Conservation (phyloP, 345 rosid genomes). For the Eucalyptus albens region DNA sequence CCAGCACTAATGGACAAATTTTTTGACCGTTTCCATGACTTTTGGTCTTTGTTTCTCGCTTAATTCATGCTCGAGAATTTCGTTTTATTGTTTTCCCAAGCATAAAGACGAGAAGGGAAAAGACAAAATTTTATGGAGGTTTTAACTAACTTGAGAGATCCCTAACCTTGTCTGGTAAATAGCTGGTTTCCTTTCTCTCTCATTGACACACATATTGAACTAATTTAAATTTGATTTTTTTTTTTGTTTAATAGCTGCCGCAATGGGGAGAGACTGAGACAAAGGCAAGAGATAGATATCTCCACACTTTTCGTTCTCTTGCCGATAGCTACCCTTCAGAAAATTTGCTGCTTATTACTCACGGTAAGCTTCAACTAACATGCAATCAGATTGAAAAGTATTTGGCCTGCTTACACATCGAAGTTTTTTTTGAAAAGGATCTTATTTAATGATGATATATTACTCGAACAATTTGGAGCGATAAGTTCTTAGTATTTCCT, state of each 20-base stretch:
- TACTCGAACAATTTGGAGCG: background rate
- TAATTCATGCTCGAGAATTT: too few relatives aligned
- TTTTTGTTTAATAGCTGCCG: conserved; percentile 33
- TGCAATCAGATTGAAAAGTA: background rate
- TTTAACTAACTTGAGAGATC: too few relatives aligned
- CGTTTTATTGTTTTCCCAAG: too few relatives aligned
- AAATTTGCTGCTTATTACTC: conserved; percentile 75
- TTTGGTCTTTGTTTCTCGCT: too few relatives aligned
- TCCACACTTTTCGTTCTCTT: conserved; percentile 35
- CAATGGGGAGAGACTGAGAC: conserved; percentile 49
- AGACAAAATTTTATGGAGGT: too few relatives aligned
- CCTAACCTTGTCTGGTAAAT: too few relatives aligned
- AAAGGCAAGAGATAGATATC: conserved; percentile 42
- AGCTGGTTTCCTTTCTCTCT: too few relatives aligned
- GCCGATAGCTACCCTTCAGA: conserved; percentile 72
- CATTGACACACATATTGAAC: background rate
- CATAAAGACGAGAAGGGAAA: too few relatives aligned
- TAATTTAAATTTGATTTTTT: background rate
- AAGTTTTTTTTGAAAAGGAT: background rate
- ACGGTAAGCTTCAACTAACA: conserved; percentile 19
- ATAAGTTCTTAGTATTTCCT: background rate
- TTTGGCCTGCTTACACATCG: background rate
- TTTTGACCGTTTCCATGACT: too few relatives aligned
- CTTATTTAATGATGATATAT: background rate
- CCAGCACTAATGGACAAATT: too few relatives aligned